phyloP scores from a whole-genome alignment of 306 rosid genomes.

The Cucumis cinereus region DNA sequence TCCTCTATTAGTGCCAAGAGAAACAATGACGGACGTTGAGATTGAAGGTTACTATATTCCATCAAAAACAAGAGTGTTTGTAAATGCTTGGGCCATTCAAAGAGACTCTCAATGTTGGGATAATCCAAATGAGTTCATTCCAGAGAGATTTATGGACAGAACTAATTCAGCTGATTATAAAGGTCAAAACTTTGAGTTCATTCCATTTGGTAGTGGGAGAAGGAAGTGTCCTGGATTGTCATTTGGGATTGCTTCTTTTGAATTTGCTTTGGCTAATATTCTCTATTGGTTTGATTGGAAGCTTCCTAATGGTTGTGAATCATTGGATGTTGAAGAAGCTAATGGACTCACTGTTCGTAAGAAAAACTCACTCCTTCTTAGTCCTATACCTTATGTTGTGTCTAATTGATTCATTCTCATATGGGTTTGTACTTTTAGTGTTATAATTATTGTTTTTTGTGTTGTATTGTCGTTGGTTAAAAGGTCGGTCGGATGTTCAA shows the following conservation, averaged over 20 bases:
- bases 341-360: neutral
- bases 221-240: constrained; percentile 18
- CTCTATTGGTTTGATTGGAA: constrained; percentile 18
- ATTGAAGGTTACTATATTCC: constrained; percentile 9
- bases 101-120: constrained; percentile 21
- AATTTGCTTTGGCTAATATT: constrained; percentile 20
- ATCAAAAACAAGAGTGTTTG: neutral
- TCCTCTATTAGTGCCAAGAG: constrained; percentile 29
- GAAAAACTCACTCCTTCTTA: neutral
- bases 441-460: too few relatives aligned
- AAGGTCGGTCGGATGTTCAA: too few relatives aligned
- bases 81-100: constrained; percentile 26
- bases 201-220: constrained; percentile 37
- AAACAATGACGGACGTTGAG: neutral
- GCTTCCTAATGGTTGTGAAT: constrained; percentile 1
- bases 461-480: too few relatives aligned
- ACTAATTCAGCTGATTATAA: constrained; percentile 4
- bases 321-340: constrained; percentile 15
- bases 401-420: too few relatives aligned
- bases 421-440: too few relatives aligned
- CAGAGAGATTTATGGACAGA: constrained; percentile 20
- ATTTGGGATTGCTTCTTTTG: constrained; percentile 11
- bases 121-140: constrained; percentile 15
- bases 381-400: neutral
- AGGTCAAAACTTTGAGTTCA: constrained; percentile 16